A percentile compares a stretch with the other conserved stretches of the same genome.
Evolutionary conservation across 805 yeast species (phyloP).

Genomic region (Hagleromyces aurorensis): DNA sequence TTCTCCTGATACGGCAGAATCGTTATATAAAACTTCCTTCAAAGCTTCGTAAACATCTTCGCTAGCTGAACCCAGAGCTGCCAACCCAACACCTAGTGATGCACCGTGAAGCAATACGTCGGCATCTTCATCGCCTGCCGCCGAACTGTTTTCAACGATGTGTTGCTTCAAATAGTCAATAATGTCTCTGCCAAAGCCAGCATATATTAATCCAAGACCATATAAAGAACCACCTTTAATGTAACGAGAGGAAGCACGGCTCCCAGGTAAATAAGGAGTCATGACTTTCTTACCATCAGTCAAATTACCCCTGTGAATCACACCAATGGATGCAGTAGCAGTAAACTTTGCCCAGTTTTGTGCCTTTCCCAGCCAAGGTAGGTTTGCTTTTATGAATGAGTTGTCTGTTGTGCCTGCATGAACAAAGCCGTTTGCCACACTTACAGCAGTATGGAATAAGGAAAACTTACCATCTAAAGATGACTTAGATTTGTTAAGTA

Average conservation of each 20-base stretch:
- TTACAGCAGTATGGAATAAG: conserved; percentile 90
- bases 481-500: conserved; percentile 73
- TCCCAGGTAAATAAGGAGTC: conserved; percentile 86
- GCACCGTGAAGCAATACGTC: conserved; percentile 94
- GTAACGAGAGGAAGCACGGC: conserved; percentile 59
- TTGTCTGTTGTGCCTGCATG: conserved; percentile 97
- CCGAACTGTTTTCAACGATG: conserved; percentile 51
- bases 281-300: conserved; percentile 82
- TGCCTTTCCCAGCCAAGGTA: conserved; percentile 97
- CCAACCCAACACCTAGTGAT: conserved; percentile 88
- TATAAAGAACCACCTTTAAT: conserved; percentile 93
- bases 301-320: conserved; percentile 89
- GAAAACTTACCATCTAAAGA: conserved; percentile 87
- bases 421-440: conserved; percentile 89
- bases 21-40: conserved; percentile 76
- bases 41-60: conserved; percentile 70
- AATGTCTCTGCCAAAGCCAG: conserved; percentile 90
- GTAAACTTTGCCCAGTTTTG: conserved; percentile 97
- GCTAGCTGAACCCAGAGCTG: conserved; percentile 88
- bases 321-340: conserved; percentile 97
- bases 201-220: conserved; percentile 88
- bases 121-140: conserved; percentile 56
- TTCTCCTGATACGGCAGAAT: conserved; percentile 90
- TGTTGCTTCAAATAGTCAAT: conserved; percentile 70
- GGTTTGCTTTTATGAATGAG: conserved; percentile 78